Evolutionary conservation across 805 yeast genomes (phyloP), one percentile per base, ranked within the genome.

Genomic region (Yamadazyma phyllophila): DNA sequence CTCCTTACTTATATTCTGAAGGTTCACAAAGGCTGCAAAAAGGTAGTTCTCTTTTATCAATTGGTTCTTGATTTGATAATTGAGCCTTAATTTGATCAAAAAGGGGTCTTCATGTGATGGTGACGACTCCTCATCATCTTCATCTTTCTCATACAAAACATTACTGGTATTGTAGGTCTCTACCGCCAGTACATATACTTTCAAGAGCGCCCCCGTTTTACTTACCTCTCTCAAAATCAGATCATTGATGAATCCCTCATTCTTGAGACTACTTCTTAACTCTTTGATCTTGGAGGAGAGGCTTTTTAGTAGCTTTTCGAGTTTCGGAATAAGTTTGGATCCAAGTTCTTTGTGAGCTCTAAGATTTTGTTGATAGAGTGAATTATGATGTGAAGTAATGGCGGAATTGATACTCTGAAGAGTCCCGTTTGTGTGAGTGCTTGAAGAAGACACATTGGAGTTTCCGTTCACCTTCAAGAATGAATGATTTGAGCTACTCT

Each of bases 201-300:
- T 61, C 45, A 83, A 60, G 27, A 80, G 79, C 34, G 65, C 62
- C 45, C 82, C 84, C 1, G 96, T 84, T 45, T 77, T 80, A 43
- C 74, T 74, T 46, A 85, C 76, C 61, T 71, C 76, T 39, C 57
- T 68, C 11, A 63, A 47, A 24, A 71, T 50, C 7, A 61, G 58
- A 14, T 61, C 54, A 49, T 69, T 71, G 20, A 73, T 67, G 52
- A 71, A 71, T 2, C 71, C 60, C 14, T 71, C 76, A 52, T 71
- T 70, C 44, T 62, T 67, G 48, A 71, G 57, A 26, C 70, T 60
- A 6, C 66, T 54, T 54, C 57, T 69, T 51, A 71, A 70, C 51
- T 71, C 77, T 49, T 68, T 69, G 51, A 71, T 71, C 44, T 71
- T 71, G 47, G 54, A 44, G 29, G 62, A 53, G 39, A 71, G 60